Percentiles rank a stretch among this genome's conserved stretches.
Evolutionary conservation across 495 filamentous ascomycete genomes (phyloP).

Genomic region (Barbatosphaeria neglecta): DNA sequence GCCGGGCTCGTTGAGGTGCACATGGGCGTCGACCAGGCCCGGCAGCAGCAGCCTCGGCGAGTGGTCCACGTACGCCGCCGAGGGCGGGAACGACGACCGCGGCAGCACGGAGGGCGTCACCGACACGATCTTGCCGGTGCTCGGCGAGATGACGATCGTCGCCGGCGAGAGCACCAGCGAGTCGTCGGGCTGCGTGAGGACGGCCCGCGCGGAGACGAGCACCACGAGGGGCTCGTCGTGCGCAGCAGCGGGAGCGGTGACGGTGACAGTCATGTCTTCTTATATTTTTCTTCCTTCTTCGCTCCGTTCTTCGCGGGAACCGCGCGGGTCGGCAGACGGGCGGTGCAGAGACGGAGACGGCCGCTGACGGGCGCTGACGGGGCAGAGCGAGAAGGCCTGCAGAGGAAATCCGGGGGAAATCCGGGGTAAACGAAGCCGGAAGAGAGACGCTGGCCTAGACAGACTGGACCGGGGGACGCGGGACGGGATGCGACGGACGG

Average conservation of each 20-base stretch:
- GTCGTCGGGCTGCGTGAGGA: conserved; percentile 58
- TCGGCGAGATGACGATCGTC: conserved; percentile 68
- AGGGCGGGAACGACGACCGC: conserved; percentile 54
- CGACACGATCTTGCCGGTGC: conserved; percentile 74
- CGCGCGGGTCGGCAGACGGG: no score
- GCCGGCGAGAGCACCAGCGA: conserved; percentile 41
- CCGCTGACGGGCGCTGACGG: no score
- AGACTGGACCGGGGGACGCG: no score
- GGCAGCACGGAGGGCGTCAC: conserved; percentile 65
- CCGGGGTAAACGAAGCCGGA: no score
- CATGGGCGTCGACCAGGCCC: conserved; percentile 91
- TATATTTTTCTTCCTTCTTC: no score
- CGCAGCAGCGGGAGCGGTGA: conserved; percentile 10
- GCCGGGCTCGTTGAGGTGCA: conserved; percentile 95
- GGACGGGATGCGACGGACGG: no score
- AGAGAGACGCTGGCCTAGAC: no score
- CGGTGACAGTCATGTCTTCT: conserved; percentile 2
- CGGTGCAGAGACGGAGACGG: no score
- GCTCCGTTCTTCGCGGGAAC: no score
- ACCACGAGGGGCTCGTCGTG: conserved; percentile 35
- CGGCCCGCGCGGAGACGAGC: conserved; percentile 69
- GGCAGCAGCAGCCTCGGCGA: conserved; percentile 81
- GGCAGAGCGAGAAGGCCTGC: no score
- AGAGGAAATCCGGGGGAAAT: no score
- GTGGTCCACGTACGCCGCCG: conserved; percentile 68